Evolutionary conservation across 164 flowering plant species (phyloP).

Genomic region (Echeveria elegans): DNA sequence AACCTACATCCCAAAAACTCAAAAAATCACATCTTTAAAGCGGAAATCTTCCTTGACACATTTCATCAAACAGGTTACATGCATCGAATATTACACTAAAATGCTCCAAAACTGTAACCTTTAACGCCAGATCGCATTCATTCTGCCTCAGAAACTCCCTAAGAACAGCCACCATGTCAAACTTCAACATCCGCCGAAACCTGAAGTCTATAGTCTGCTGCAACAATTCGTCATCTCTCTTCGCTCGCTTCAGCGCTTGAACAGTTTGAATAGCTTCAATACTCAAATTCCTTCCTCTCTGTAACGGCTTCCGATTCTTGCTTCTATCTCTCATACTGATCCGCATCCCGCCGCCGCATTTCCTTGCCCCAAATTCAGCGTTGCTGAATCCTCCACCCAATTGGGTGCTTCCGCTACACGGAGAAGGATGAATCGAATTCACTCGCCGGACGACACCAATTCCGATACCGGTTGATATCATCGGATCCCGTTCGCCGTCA

Average conservation of each 20-base stretch:
- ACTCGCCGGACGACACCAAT: background rate
- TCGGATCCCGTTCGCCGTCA: background rate
- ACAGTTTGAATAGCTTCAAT: constrained; percentile 71
- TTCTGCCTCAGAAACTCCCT: constrained; percentile 67
- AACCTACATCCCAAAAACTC: constrained; percentile 30
- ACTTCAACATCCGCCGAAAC: constrained; percentile 34
- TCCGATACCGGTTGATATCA: constrained; percentile 19
- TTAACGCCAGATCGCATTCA: constrained; percentile 40
- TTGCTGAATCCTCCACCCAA: background rate
- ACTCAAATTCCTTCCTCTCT: constrained; percentile 60
- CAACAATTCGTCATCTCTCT: constrained; percentile 15
- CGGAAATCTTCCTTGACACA: background rate
- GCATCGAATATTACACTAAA: background rate
- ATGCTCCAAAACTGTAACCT: constrained; percentile 26
- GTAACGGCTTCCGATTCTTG: constrained; percentile 68
- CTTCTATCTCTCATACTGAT: constrained; percentile 51
- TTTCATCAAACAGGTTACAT: background rate
- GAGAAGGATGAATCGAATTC: background rate
- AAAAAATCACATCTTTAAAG: background rate
- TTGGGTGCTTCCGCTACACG: background rate
- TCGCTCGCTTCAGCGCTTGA: constrained; percentile 56
- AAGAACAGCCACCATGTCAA: constrained; percentile 65
- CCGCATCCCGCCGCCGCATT: background rate
- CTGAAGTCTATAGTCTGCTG: constrained; percentile 24
- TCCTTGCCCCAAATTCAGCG: background rate